Evolutionary conservation across 495 filamentous ascomycete species (phyloP).

Genomic region (Diplogelasinospora grovesii): DNA sequence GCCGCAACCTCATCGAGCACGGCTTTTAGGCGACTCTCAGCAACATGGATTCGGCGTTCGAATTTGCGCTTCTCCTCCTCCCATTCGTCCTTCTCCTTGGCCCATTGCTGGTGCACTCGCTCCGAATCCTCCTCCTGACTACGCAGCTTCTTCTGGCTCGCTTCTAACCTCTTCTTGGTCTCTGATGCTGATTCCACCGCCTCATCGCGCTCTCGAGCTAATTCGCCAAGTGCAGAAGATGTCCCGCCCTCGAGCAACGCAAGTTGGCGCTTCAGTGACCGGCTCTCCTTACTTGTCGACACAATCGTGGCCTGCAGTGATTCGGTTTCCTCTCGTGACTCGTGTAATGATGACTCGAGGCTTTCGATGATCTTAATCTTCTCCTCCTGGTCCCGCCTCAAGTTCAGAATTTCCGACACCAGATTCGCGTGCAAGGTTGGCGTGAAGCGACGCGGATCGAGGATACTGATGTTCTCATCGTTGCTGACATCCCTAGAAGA

Average conservation of each 20-base stretch:
- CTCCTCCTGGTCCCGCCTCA: conserved; percentile 82
- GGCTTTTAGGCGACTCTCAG: conserved; percentile 75
- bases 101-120: conserved; percentile 68
- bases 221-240: conserved; percentile 70
- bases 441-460: conserved; percentile 88
- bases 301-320: conserved; percentile 53
- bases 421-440: conserved; percentile 92
- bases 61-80: conserved; percentile 70
- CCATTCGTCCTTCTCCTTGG: conserved; percentile 75
- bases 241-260: conserved; percentile 81
- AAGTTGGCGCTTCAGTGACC: conserved; percentile 77
- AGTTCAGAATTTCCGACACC: conserved; percentile 83
- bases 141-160: conserved; percentile 67
- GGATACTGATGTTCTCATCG: conserved; percentile 68
- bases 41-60: conserved; percentile 78
- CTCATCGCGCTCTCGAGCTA: conserved; percentile 81
- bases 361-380: conserved; percentile 78
- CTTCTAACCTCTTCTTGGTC: conserved; percentile 70
- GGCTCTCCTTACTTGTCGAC: conserved; percentile 61
- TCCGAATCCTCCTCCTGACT: conserved; percentile 77
- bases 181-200: conserved; percentile 69
- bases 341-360: conserved; percentile 69
- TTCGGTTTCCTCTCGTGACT: conserved; percentile 66
- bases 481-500: conserved; percentile 51
- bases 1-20: conserved; percentile 79